Evolutionary conservation across 2,329 filamentous ascomycete species (phyloP).

Genomic region (Clonostachys rhizophaga): DNA sequence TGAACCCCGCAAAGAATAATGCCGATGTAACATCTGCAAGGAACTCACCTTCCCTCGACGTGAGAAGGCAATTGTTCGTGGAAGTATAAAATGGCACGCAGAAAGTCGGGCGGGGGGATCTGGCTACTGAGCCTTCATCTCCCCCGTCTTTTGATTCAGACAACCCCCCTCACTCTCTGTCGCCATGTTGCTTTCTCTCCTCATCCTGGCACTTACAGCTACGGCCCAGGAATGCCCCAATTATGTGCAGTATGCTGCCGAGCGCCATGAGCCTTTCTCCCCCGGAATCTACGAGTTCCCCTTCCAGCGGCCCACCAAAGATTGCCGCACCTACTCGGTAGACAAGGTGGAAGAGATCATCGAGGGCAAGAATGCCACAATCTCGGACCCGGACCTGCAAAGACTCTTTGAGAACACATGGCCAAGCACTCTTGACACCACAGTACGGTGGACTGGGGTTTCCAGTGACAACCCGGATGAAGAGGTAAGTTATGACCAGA

Average conservation of each 20-base stretch:
- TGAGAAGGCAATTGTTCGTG: too few species aligned
- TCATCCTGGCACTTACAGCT: not conserved
- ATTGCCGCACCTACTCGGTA: slow-evolving; percentile 79
- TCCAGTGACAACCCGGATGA: slow-evolving; percentile 52
- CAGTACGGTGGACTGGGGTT: slow-evolving; percentile 63
- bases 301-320: slow-evolving; percentile 70
- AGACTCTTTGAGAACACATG: slow-evolving; percentile 69
- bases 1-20: too few species aligned
- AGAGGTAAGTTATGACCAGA: slow-evolving; percentile 31
- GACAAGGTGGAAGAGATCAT: slow-evolving; percentile 74
- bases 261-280: slow-evolving; percentile 65
- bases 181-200: not conserved
- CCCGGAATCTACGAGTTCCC: slow-evolving; percentile 72
- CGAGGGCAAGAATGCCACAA: slow-evolving; percentile 58
- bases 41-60: too few species aligned
- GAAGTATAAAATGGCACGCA: too few species aligned
- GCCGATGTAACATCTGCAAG: too few species aligned
- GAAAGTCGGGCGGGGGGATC: too few species aligned
- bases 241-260: slow-evolving; percentile 24
- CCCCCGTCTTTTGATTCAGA: not conserved
- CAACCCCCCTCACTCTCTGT: not conserved
- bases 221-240: slow-evolving; percentile 19
- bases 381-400: slow-evolving; percentile 73
- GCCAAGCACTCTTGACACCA: slow-evolving; percentile 72
- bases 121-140: too few species aligned